A percentile compares a stretch with the other conserved stretches of the same genome.
Evolutionary conservation across 345 rosid genomes (phyloP).

Genomic region (Corchorus capsularis): DNA sequence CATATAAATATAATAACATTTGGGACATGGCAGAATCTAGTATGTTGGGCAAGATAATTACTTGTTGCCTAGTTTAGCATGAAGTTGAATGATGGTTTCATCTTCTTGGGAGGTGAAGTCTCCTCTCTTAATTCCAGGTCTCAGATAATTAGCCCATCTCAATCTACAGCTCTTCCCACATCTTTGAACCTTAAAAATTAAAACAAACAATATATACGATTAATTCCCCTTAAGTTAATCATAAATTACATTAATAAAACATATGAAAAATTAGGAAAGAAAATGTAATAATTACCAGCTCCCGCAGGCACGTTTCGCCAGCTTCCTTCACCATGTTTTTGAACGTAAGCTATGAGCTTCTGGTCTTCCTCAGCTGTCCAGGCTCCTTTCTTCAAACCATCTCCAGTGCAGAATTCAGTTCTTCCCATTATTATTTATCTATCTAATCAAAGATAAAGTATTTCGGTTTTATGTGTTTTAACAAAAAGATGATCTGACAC

Average conservation of each 20-base stretch:
- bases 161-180: slow-evolving; percentile 58
- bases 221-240: neutral
- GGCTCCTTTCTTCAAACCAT: slow-evolving; percentile 49
- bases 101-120: slow-evolving; percentile 46
- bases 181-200: slow-evolving; percentile 38
- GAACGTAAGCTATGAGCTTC: slow-evolving; percentile 42
- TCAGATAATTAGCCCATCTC: slow-evolving; percentile 54
- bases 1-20: too few relatives aligned
- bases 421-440: slow-evolving; percentile 51
- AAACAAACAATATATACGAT: slow-evolving; percentile 8
- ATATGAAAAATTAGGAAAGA: neutral
- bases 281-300: slow-evolving; percentile 37
- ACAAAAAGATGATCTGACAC: too few relatives aligned
- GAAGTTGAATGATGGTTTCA: slow-evolving; percentile 43
- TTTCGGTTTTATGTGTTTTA: too few relatives aligned
- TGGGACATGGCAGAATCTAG: too few relatives aligned
- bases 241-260: neutral
- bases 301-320: slow-evolving; percentile 53
- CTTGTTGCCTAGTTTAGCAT: slow-evolving; percentile 55
- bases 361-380: slow-evolving; percentile 58
- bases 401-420: slow-evolving; percentile 32
- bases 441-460: too few relatives aligned
- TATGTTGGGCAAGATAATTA: neutral
- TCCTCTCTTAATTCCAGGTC: slow-evolving; percentile 57
- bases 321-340: slow-evolving; percentile 49